Percentiles rank a stretch among this genome's conserved stretches.
Evolutionary conservation across 2,329 filamentous ascomycete species (phyloP).

Genomic region (Fonsecaea pedrosoi): DNA sequence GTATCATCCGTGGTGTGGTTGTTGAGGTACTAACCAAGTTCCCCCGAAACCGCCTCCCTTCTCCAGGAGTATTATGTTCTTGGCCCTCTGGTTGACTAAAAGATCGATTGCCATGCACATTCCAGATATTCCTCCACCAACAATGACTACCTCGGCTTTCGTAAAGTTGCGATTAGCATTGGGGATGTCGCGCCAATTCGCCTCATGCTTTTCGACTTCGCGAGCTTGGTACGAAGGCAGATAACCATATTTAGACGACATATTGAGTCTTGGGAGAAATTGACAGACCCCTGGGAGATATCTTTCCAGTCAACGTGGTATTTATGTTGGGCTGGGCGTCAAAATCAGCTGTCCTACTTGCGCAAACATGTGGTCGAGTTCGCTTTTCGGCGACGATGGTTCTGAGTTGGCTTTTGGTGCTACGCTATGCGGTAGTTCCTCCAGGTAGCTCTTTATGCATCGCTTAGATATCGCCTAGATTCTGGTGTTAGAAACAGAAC

Average conservation of each 20-base stretch:
- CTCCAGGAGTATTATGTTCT: constrained; percentile 64
- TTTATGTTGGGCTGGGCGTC: background rate
- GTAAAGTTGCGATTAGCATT: constrained; percentile 25
- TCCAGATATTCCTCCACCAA: constrained; percentile 62
- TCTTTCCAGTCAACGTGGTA: background rate
- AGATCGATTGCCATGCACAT: constrained; percentile 55
- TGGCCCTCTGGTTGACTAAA: constrained; percentile 57
- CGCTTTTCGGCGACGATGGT: background rate
- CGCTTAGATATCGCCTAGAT: background rate
- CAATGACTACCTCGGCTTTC: constrained; percentile 59
- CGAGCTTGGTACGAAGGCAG: constrained; percentile 17
- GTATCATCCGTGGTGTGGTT: background rate
- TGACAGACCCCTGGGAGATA: background rate
- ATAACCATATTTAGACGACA: constrained; percentile 17
- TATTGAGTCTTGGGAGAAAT: background rate
- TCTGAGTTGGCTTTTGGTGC: background rate
- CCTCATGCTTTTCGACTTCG: background rate
- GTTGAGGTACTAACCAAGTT: constrained; percentile 29
- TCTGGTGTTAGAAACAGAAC: constrained; percentile 9
- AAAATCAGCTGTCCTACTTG: background rate
- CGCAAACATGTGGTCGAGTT: background rate
- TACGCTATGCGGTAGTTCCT: constrained; percentile 27
- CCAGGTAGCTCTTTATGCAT: background rate
- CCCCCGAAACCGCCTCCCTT: constrained; percentile 59
- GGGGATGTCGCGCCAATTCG: constrained; percentile 1